Conservation (phyloP, 768 basidiomycete genomes). For the Boletus patriciae region DNA sequence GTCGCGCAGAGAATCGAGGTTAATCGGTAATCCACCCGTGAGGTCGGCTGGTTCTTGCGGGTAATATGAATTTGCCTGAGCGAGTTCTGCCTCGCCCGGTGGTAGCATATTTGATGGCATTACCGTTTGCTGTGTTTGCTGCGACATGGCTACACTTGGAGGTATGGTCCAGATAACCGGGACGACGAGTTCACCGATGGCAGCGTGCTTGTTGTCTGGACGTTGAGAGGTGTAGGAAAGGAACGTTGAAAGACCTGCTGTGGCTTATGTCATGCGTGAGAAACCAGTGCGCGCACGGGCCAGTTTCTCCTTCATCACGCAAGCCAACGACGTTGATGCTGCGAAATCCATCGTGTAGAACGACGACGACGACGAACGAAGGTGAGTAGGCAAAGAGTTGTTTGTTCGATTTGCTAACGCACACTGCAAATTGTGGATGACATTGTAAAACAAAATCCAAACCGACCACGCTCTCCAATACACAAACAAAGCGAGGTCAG, state of each 20-base stretch:
- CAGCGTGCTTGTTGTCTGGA: conserved; percentile 23
- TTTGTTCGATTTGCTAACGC: conserved; percentile 59
- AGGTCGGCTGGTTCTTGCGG: conserved; percentile 77
- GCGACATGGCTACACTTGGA: conserved; percentile 42
- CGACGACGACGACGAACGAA: conserved; percentile 33
- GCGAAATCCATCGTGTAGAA: conserved; percentile 24
- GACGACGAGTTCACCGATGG: conserved; percentile 12
- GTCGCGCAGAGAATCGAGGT: conserved; percentile 82
- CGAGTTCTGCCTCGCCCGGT: conserved; percentile 53
- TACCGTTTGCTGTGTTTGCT: conserved; percentile 49
- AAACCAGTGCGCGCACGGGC: conserved; percentile 57
- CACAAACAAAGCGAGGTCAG: conserved; percentile 36
- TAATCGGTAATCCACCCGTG: conserved; percentile 81
- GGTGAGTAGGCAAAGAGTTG: conserved; percentile 35
- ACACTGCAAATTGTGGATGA: conserved; percentile 73
- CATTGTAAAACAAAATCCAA: conserved; percentile 70
- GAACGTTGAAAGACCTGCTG: conserved; percentile 42
- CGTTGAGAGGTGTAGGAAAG: conserved; percentile 33
- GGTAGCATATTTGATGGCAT: conserved; percentile 64
- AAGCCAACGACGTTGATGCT: conserved; percentile 20
- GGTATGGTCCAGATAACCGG: conserved; percentile 11
- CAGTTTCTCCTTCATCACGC: conserved; percentile 34
- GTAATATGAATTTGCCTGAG: conserved; percentile 59
- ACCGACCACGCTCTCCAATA: conserved; percentile 43
- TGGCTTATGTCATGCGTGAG: conserved; percentile 55